Conservation (phyloP, 208 protist genomes). For the Acanthamoeba triangularis region DNA sequence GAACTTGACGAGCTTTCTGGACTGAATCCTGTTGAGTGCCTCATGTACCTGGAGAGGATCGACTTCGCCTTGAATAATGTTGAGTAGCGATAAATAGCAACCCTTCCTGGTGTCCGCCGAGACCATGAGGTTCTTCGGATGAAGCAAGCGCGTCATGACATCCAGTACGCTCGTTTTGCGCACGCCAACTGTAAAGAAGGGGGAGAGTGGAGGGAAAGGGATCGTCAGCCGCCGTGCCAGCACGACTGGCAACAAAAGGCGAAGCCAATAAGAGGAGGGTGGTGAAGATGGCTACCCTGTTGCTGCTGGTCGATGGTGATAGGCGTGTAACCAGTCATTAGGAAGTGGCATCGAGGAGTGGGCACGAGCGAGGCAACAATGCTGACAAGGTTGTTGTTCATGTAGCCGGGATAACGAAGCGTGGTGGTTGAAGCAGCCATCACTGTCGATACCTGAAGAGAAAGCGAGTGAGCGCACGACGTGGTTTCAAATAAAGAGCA, state of each 20-base stretch:
- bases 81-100: conserved; percentile 99
- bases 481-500: not conserved
- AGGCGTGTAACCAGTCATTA: conserved; percentile 99
- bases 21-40: conserved; percentile 98
- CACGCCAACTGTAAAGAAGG: conserved; percentile 89
- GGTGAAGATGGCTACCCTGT: conserved; percentile 11
- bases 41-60: conserved; percentile 98
- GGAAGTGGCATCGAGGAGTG: conserved; percentile 99
- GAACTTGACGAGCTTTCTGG: conserved; percentile 98
- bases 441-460: conserved; percentile 95
- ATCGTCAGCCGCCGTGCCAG: too few relatives aligned
- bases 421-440: conserved; percentile 99
- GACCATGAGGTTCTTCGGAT: conserved; percentile 96
- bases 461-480: conserved; percentile 31
- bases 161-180: conserved; percentile 99
- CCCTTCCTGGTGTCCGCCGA: conserved; percentile 88
- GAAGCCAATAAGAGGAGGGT: not conserved
- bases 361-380: conserved; percentile 99
- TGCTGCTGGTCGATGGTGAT: conserved; percentile 94
- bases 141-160: conserved; percentile 99
- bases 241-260: too few relatives aligned
- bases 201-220: not conserved
- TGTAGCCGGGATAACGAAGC: conserved; percentile 98
- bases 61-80: conserved; percentile 99
- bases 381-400: conserved; percentile 95